Base-by-base conservation (phyloP, 768 basidiomycete species). In the Phaeolepiota aurea region DNA sequence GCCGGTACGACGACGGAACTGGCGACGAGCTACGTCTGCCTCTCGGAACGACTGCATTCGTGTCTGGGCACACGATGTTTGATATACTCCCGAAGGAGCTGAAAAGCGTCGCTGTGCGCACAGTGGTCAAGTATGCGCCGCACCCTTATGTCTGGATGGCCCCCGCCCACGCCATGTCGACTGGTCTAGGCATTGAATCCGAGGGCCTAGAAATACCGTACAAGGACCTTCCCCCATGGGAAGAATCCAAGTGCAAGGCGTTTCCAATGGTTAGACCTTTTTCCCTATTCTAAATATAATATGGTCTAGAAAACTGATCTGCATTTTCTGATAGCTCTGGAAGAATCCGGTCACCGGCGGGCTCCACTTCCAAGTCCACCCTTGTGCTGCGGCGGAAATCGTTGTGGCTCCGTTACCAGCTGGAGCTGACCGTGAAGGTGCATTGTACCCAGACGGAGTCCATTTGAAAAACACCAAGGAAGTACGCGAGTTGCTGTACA, bases 61-160 rank as follows among this genome's bases (percentile, higher is more conserved):
- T 79, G 44, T 77, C 79, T 1, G 87, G 87, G 16, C 74, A 69
- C 62, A 85, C 76, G 23, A 91, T 88, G 78, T 93, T 91, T 51
- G 78, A 86, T 23, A 72, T 88, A 23, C 63, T 91, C 19, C 72
- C 85, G 0, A 54, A 66, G 1, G 72, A 79, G 43, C 62, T 79
- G 44, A 88, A 91, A 71, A 85, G 80, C 44, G 58, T 91, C 3
- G 87, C 87, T 0, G 83, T 91, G 9, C 70, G 89, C 12, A 58
- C 78, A 3, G 74, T 66, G 45, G 87, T 89, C 40, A 73, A 66
- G 50, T 91, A 89, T 55, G 76, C 84, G 4, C 87, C 88, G 5
- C 87, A 90, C 45, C 86, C 88, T 1, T 90, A 87, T 54, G 77
- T 88, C 28, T 90, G 87, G 87, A 92, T 92, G 83, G 72, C 82